Conservation (phyloP, 257 asterid species). For the Nicotiana tomentosiformis region DNA sequence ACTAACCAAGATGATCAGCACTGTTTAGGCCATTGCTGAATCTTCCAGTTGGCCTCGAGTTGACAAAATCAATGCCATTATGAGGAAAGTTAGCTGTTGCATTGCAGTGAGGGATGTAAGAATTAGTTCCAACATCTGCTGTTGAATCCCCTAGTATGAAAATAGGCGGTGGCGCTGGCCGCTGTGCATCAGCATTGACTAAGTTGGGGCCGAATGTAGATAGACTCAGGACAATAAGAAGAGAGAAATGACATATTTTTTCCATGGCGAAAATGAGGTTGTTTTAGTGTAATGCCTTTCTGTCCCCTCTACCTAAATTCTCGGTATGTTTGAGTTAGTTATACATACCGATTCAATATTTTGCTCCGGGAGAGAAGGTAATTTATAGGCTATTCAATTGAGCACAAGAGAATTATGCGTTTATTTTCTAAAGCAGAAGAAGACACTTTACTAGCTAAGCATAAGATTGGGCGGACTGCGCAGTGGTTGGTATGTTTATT, state of each 20-base stretch:
- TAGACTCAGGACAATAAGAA: background rate
- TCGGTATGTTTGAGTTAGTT: background rate
- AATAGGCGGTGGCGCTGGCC: slow-evolving; percentile 29
- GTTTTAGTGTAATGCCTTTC: background rate
- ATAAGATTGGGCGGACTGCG: slow-evolving; percentile 17
- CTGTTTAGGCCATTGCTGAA: slow-evolving; percentile 73
- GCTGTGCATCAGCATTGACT: slow-evolving; percentile 16
- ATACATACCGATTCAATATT: background rate
- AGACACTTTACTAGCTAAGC: slow-evolving; percentile 18
- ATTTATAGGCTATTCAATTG: background rate
- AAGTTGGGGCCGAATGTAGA: slow-evolving; percentile 13
- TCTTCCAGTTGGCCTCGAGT: slow-evolving; percentile 60
- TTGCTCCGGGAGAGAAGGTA: background rate
- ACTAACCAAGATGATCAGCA: slow-evolving; percentile 59
- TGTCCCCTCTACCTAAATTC: background rate
- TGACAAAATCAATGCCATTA: slow-evolving; percentile 61
- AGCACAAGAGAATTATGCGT: background rate
- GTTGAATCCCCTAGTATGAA: slow-evolving; percentile 73
- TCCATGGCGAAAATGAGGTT: background rate
- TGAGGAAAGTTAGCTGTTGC: slow-evolving; percentile 44
- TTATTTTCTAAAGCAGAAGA: slow-evolving; percentile 10
- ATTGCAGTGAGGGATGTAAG: slow-evolving; percentile 20
- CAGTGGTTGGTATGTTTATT: background rate
- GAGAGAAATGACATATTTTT: background rate
- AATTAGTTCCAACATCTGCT: slow-evolving; percentile 74